Evolutionary conservation across 768 basidiomycete genomes (phyloP).

Genomic region (Pleurotus ostreatus): DNA sequence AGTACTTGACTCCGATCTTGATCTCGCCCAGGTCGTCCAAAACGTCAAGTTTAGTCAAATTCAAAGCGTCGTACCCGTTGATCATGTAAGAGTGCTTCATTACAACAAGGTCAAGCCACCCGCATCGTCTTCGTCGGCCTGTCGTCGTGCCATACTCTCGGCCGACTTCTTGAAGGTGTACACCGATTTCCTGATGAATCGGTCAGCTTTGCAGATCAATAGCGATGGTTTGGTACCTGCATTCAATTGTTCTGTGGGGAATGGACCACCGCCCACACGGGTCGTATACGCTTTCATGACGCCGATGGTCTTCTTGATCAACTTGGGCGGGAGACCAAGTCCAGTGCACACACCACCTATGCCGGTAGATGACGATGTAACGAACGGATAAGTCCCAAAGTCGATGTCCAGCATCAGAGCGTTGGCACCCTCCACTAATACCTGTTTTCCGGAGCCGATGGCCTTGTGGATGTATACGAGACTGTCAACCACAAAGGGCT

Average conservation of each 20-base stretch:
- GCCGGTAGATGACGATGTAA: constrained; percentile 90
- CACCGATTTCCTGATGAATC: constrained; percentile 61
- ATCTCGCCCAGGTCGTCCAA: constrained; percentile 83
- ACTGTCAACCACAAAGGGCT: constrained; percentile 88
- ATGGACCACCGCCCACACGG: constrained; percentile 96
- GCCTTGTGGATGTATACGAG: constrained; percentile 82
- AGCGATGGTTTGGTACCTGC: constrained; percentile 35
- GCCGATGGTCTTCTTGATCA: constrained; percentile 83
- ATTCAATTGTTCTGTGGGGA: constrained; percentile 94
- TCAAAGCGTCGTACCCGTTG: constrained; percentile 93
- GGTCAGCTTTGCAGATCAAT: not conserved
- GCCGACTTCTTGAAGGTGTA: constrained; percentile 91
- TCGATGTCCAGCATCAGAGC: constrained; percentile 98
- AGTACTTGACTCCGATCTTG: constrained; percentile 82
- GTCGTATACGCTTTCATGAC: constrained; percentile 99
- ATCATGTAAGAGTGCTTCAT: constrained; percentile 89
- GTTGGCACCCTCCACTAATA: constrained; percentile 97
- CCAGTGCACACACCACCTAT: constrained; percentile 98
- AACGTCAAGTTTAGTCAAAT: constrained; percentile 95
- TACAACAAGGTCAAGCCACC: constrained; percentile 97
- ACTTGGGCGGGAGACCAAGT: constrained; percentile 90
- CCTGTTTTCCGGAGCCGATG: constrained; percentile 64
- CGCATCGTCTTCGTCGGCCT: constrained; percentile 87
- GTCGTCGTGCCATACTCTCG: constrained; percentile 91
- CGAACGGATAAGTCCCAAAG: constrained; percentile 96